Evolutionary conservation across 2,329 filamentous ascomycete species (phyloP).

Genomic region (Dothiorella sarmentorum): DNA sequence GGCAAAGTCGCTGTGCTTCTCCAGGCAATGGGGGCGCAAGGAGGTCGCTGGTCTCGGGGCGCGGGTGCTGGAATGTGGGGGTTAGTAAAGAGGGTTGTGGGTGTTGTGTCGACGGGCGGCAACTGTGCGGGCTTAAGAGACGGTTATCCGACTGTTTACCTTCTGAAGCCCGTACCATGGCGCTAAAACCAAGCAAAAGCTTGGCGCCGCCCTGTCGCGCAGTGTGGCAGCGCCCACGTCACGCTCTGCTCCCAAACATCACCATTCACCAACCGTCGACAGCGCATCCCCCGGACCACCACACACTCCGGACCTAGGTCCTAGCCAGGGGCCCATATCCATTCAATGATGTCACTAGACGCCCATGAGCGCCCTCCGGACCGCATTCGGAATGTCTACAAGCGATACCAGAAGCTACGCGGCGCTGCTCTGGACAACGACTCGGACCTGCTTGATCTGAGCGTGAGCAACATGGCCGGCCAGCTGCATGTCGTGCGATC

Average conservation of each 20-base stretch:
- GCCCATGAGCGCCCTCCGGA: constrained; percentile 76
- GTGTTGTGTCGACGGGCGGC: not conserved
- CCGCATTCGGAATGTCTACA: constrained; percentile 68
- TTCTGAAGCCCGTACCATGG: not conserved
- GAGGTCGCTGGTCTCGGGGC: not conserved
- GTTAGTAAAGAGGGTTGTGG: constrained; percentile 13
- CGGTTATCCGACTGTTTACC: constrained; percentile 17
- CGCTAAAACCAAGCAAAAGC: constrained; percentile 17
- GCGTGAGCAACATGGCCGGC: constrained; percentile 36
- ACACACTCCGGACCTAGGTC: not conserved
- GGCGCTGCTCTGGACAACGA: constrained; percentile 48
- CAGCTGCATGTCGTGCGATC: constrained; percentile 28
- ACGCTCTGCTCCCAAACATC: not conserved
- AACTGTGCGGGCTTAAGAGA: constrained; percentile 17
- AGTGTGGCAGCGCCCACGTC: constrained; percentile 12
- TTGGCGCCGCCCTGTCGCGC: constrained; percentile 11
- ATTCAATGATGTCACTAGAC: constrained; percentile 51
- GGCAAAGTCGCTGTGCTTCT: not conserved
- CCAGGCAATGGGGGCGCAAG: not conserved
- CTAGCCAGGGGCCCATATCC: not conserved
- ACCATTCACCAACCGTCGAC: not conserved
- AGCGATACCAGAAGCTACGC: constrained; percentile 64
- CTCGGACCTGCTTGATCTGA: constrained; percentile 42
- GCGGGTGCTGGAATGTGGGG: constrained; percentile 11
- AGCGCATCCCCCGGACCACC: not conserved